These are phyloP conservation scores for Emmonsiellopsis sp. DNA, from an alignment of 2,329 filamentous ascomycete genomes.

Conservation along the genomic window DNA sequence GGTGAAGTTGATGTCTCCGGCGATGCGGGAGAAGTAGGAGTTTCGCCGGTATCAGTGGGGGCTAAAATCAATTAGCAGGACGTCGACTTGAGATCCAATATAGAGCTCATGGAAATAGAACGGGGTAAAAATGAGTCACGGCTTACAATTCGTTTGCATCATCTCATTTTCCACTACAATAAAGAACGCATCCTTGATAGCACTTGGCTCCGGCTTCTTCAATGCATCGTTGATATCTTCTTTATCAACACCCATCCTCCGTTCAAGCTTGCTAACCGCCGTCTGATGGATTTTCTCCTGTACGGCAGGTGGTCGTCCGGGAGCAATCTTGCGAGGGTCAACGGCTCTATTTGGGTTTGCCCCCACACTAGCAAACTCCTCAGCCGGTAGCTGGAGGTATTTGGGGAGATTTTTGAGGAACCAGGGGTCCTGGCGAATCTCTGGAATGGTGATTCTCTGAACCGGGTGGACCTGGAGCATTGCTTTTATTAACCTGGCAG, in stretches of 20 bases:
- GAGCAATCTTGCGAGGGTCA: constrained; percentile 69
- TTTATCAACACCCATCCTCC: constrained; percentile 95
- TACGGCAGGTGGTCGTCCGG: constrained; percentile 65
- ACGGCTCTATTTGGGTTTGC: constrained; percentile 89
- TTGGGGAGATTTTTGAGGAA: constrained; percentile 78
- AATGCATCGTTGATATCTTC: constrained; percentile 92
- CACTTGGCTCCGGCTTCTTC: constrained; percentile 83
- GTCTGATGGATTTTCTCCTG: constrained; percentile 86
- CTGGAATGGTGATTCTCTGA: constrained; percentile 84
- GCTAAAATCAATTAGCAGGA: constrained; percentile 16
- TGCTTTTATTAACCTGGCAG: constrained; percentile 64
- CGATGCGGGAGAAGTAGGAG: background rate
- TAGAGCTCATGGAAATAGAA: background rate
- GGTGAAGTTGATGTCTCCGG: background rate
- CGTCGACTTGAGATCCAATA: constrained; percentile 2
- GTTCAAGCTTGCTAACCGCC: constrained; percentile 90
- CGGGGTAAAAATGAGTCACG: background rate
- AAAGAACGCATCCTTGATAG: constrained; percentile 97
- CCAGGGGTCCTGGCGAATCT: constrained; percentile 91
- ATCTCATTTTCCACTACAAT: constrained; percentile 97
- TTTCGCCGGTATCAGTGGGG: constrained; percentile 22
- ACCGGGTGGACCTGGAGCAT: constrained; percentile 96
- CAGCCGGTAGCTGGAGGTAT: constrained; percentile 77
- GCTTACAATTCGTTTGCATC: constrained; percentile 89
- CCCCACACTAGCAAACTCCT: constrained; percentile 91